Base-by-base conservation (phyloP, 768 basidiomycete genomes). In the Lyophyllum semitale region DNA sequence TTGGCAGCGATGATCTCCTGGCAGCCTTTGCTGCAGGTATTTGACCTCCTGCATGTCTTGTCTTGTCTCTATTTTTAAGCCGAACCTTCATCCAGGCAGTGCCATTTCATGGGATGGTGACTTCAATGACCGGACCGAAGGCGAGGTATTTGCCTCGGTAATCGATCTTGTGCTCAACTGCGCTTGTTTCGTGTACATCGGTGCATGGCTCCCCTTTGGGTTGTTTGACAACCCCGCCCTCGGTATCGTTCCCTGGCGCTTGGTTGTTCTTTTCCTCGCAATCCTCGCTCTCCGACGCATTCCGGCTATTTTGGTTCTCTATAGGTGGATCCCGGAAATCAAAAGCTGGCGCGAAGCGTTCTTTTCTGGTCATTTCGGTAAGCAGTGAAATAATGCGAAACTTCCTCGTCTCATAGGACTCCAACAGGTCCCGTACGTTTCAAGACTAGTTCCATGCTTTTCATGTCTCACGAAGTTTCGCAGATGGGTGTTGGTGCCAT, bases 241-340 rank as follows among this genome's bases (percentile, higher is more conserved):
- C 6, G 85, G 85, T 1, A 79, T 92, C 47, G 75, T 69, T 0
- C 85, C 88, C 71, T n/a, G n/a, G n/a, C n/a, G n/a, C n/a, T n/a
- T n/a, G n/a, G n/a, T n/a, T n/a, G n/a, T n/a, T n/a, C n/a, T 98
- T 9, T 79, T 87, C 61, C 63, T 94, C 35, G 72, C 74, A 2
- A 85, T 97, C 44, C 72, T 97, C 43, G 59, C 84, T 7, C 68
- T 98, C 29, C 84, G 96, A 23, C 82, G 96, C 12, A 85, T 98
- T 25, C 95, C 95, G 0, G 73, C 84, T 13, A 77, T 98, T 42
- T 71, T 97, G 50, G 62, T 84, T 3, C 74, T 97, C 2, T 95
- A 95, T 64, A 82, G 73, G 56, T 92, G 85, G 80, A 83, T 97
- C 13, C 96, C 95, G 0, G 95, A 98, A 68, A 91, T 98, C 60